Evolutionary conservation across 768 basidiomycete genomes (phyloP), one percentile per base, ranked within the genome.

Genomic region (Polyporus arcularius): DNA sequence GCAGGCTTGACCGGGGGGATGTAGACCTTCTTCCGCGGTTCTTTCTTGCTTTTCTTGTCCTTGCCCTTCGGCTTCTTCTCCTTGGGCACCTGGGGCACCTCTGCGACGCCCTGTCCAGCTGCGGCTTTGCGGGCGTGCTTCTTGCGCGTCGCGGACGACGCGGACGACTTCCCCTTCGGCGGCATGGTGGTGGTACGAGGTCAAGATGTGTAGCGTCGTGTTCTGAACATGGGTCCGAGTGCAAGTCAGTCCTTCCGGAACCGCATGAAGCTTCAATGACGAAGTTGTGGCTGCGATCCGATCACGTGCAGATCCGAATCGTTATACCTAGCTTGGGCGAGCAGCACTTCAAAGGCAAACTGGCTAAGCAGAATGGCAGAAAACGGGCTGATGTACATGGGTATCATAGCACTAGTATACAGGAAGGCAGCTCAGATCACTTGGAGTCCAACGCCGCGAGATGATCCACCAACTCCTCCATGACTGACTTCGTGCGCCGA

Each of bases 91-190:
- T 21, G 66, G 18, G 60, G 68, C 55, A 47, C 73, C 35, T 69
- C 70, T n/a, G 57, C 62, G 18, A 68, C 68, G n/a, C 67, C 74
- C 26, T 49, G 76, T 6, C 77, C 76, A 28, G 45, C 78, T 15
- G 78, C 78, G 1, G 85, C 81, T 70, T 90, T 95, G 61, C 89
- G 85, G 15, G 90, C 90, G 71, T 96, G 92, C 74, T 97, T 98
- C 80, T 96, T 97, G 61, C 95, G 85, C 9, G 96, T 98, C 4
- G 78, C 92, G 0, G 92, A 86, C 0, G 87, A 80, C 26, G 94
- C 94, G 4, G 93, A 96, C 3, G 90, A 90, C 70, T 91, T 93
- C 10, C 74, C 67, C 65, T 85, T 84, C 18, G 62, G 58, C 15
- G 63, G 21, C 63, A 64, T 64, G 2, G 40, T 52, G 54, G 30